Conservation (phyloP, 768 basidiomycete species). For the Cystobasidium onofrii region DNA sequence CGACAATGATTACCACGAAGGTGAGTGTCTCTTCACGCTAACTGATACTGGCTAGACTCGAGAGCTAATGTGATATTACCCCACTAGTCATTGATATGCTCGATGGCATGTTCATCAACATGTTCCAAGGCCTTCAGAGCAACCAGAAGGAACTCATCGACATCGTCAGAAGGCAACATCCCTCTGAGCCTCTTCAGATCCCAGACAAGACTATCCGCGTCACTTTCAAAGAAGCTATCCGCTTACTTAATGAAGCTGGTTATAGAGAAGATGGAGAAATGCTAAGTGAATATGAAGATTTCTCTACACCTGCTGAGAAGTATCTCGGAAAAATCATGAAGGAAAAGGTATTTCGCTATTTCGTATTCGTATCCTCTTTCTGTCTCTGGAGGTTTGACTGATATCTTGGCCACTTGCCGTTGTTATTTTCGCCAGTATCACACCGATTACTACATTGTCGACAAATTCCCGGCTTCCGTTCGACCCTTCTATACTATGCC, state of each 20-base stretch:
- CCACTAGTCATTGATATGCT: conserved; percentile 75
- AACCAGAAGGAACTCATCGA: conserved; percentile 73
- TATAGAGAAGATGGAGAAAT: conserved; percentile 35
- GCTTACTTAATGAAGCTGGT: conserved; percentile 33
- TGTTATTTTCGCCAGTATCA: conserved; percentile 50
- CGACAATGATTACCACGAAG: conserved; percentile 93
- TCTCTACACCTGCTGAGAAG: conserved; percentile 97
- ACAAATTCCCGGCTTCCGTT: conserved; percentile 90
- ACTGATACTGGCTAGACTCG: too few relatives aligned
- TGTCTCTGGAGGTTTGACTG: too few relatives aligned
- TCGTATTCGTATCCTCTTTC: too few relatives aligned
- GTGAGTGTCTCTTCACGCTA: too few relatives aligned
- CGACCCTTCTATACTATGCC: conserved; percentile 99
- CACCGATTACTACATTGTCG: conserved; percentile 95
- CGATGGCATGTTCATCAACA: conserved; percentile 69
- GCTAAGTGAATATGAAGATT: conserved; percentile 73
- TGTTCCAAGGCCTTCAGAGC: conserved; percentile 72
- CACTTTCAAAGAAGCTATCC: conserved; percentile 35
- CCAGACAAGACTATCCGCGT: conserved; percentile 35
- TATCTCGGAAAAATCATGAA: conserved; percentile 77
- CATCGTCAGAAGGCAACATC: conserved; percentile 71
- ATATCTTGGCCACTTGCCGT: neutral
- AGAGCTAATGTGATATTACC: too few relatives aligned
- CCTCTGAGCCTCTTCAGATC: conserved; percentile 47
- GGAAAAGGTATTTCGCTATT: conserved; percentile 51